Evolutionary conservation across 805 yeast species (phyloP), one percentile per base, ranked within the genome.

Genomic region (Suhomyces xylopsoci): DNA sequence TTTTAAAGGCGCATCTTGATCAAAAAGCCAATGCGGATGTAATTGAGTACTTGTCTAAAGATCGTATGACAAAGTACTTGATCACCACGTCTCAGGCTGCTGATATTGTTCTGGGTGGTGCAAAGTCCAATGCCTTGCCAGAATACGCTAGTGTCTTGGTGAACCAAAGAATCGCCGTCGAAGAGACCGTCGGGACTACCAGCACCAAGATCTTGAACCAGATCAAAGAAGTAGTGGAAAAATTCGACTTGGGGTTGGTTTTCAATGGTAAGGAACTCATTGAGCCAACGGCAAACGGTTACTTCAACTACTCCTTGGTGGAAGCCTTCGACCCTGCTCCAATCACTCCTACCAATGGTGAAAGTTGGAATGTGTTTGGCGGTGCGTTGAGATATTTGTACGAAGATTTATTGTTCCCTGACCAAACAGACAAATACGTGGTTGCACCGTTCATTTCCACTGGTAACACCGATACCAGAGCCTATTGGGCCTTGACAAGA

Each of bases 111-210:
- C 38, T 56, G 7, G 83, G 83, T 9, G 84, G 83, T 1, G 73
- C 67, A n/a, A 80, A 80, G 58, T 62, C 77, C 1, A 80, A 80
- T 57, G 81, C 82, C 1, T 67, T 80, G 24, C 83, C 84, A 1
- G 82, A 80, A 54, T 69, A 69, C 57, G 82, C 71, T 6, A 67
- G 70, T 6, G 66, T 76, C 4, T 60, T 69, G 20, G 71, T 79
- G 17, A 79, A 80, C 62, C 77, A 77, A 36, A 62, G 84, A 49
- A 72, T 80, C 45, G 77, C 81, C 2, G 60, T 78, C 22, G 84
- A 78, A 54, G 71, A 71, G 47, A 52, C 74, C 7, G 73, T 77
- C 10, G 60, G 59, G 3, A 56, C 63, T 25, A 72, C 75, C 0
- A 59, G 63, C 2, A 55, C 65, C 4, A 77, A 76, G 50, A 59